Evolutionary conservation across 495 filamentous ascomycete genomes (phyloP), one percentile per base, ranked within the genome.

Genomic region (Penicillium lagena): DNA sequence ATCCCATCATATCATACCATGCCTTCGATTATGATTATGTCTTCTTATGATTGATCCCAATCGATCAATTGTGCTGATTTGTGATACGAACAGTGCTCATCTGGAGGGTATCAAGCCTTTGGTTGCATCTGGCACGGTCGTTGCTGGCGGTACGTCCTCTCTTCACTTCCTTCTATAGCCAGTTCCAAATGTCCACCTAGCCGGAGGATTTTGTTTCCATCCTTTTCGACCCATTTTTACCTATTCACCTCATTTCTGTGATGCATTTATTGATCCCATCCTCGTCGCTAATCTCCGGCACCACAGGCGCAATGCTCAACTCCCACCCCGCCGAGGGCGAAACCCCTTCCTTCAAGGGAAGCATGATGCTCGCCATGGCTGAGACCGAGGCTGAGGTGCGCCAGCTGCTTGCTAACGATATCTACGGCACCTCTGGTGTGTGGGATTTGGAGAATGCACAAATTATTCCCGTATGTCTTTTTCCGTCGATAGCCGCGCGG

Each of bases 391-490:
- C 89, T 41, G 81, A 85, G 58, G 79, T 87, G 0, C 56, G 83
- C 33, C 70, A 83, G 58, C 52, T 74, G 8, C 55, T 96, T 37
- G 76, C 77, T 60, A 70, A 80, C 10, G 90, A 96, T 59, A 71
- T 89, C 7, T 95, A 95, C 55, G 66, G 70, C 12, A 66, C 56
- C 41, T 62, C 49, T n/a, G 83, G 78, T 0, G 86, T 96, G 11
- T 96, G 90, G 90, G 87, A 96, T 75, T 68, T 82, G 48, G 78
- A 83, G 12, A 90, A 87, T 58, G 83, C 86, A 33, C 63, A 73
- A 54, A 64, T 76, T 43, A 60, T 69, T 56, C 71, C 71, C 49
- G 72, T 74, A 58, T 50, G 65, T 62, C 33, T n/a, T 9, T 13
- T 29, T 29, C 9, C 9, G 6, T 2, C 12, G n/a, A 7, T 22